Evolutionary conservation across 2,329 filamentous ascomycete genomes (phyloP), one percentile per base, ranked within the genome.

Genomic region (Neonectria magnoliae): DNA sequence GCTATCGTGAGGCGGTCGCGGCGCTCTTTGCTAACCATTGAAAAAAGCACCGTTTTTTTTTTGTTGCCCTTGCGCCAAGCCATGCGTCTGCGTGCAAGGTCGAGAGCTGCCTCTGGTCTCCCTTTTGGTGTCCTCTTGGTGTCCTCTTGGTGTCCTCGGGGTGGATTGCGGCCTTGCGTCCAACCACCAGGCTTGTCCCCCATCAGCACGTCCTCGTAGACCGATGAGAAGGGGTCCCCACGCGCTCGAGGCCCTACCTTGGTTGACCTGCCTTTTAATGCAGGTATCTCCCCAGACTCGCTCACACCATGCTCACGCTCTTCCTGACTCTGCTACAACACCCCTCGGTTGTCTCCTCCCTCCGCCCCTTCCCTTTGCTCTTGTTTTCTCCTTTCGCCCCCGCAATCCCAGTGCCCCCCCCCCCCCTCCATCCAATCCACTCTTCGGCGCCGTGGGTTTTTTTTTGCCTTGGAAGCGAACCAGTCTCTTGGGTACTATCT

Each of bases 391-490:
- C 69, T 68, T 62, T 60, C 64, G 65, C 67, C 71, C 71, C 71
- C 68, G 68, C 70, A 70, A 65, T 70, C 54, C 63, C 56, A 64
- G 71, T 68, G 66, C 62, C 68, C 7, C 27, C 27, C 27, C 27
- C 27, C 48, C 41, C 68, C 68, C 66, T 54, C 42, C 45, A 27
- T 42, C 53, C 67, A 73, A 73, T 67, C 71, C 73, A 72, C 70
- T 71, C 52, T 68, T 69, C 57, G 65, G 66, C 57, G 67, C 71
- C 64, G 67, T 66, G 64, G 60, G 66, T 65, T 73, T 68, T 68
- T 63, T 73, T 68, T 68, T 71, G 70, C 68, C 68, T 71, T 71
- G 70, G 62, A 72, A 71, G 71, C 71, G 70, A 76, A 75, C 71
- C 73, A 69, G 58, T 64, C 68, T 71, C 65, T 66, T 76, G 71